phyloP scores from a whole-genome alignment of 1,284 basidiomycete genomes.

The Vanrija pseudolonga region DNA sequence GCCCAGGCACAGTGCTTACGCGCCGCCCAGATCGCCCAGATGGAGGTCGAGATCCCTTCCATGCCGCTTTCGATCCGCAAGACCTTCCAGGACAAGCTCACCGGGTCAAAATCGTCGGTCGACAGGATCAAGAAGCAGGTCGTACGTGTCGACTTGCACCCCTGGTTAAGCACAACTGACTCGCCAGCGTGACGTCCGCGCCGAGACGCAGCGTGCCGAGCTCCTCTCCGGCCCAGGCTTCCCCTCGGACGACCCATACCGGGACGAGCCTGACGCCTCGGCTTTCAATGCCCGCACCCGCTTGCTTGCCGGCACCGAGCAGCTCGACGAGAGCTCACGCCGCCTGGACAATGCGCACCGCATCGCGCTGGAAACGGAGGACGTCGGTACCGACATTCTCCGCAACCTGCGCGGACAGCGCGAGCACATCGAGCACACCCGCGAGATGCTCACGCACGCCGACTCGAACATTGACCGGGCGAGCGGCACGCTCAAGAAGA shows the following conservation, averaged over 20 bases:
- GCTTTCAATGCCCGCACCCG: conserved; percentile 59
- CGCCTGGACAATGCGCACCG: conserved; percentile 86
- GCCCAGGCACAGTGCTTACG: background rate
- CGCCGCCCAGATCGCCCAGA: conserved; percentile 78
- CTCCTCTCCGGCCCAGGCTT: conserved; percentile 57
- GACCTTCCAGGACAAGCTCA: conserved; percentile 69
- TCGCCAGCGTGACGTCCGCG: conserved; percentile 49
- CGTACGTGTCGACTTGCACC: conserved; percentile 38
- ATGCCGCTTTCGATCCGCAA: conserved; percentile 80
- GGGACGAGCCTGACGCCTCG: conserved; percentile 47
- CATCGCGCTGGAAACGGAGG: conserved; percentile 92
- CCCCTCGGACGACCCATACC: conserved; percentile 68
- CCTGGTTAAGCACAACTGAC: conserved; percentile 1
- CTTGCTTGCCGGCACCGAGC: conserved; percentile 67
- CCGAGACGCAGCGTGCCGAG: conserved; percentile 50
- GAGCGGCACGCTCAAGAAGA: conserved; percentile 58
- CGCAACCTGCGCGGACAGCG: conserved; percentile 79
- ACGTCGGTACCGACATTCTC: conserved; percentile 89
- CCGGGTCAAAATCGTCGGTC: conserved; percentile 67
- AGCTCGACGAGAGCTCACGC: conserved; percentile 72
- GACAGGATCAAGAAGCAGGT: conserved; percentile 70
- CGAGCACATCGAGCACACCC: conserved; percentile 91
- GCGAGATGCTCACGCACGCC: conserved; percentile 62
- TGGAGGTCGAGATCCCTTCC: conserved; percentile 98
- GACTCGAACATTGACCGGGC: conserved; percentile 59